A percentile compares a stretch with the other conserved stretches of the same genome.
These are phyloP conservation scores for Schoenoplectus triqueter DNA, from an alignment of 202 grass and related monocot species.

Conservation along the genomic window DNA sequence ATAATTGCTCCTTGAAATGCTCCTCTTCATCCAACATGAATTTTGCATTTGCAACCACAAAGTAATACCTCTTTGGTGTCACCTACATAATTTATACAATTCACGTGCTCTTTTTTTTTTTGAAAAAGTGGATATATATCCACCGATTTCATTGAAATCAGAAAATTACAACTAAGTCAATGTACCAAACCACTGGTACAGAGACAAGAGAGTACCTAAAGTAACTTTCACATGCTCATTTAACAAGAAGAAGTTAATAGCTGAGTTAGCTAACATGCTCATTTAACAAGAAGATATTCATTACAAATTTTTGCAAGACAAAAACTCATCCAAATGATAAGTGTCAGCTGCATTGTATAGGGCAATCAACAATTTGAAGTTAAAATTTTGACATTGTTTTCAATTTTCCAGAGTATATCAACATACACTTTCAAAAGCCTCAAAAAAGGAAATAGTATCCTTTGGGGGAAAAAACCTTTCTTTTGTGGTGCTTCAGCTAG, in stretches of 20 bases:
- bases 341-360: neutral
- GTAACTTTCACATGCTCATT: no score
- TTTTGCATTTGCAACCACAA: slow-evolving; percentile 91
- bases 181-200: no score
- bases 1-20: slow-evolving; percentile 92
- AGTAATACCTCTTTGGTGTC: slow-evolving; percentile 70
- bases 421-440: neutral
- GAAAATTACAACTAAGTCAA: no score
- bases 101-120: no score
- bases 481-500: neutral
- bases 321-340: neutral
- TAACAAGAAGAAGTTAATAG: neutral
- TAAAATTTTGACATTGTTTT: neutral
- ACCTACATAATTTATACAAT: slow-evolving; percentile 42
- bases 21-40: slow-evolving; percentile 99
- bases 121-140: no score
- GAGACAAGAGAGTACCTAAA: no score
- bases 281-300: neutral
- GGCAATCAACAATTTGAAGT: neutral
- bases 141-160: no score
- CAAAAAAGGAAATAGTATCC: neutral
- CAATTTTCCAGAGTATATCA: neutral
- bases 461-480: neutral
- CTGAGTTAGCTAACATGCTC: neutral
- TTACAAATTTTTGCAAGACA: neutral